phyloP scores from a whole-genome alignment of 345 rosid species.

The Nasturtium officinale region DNA sequence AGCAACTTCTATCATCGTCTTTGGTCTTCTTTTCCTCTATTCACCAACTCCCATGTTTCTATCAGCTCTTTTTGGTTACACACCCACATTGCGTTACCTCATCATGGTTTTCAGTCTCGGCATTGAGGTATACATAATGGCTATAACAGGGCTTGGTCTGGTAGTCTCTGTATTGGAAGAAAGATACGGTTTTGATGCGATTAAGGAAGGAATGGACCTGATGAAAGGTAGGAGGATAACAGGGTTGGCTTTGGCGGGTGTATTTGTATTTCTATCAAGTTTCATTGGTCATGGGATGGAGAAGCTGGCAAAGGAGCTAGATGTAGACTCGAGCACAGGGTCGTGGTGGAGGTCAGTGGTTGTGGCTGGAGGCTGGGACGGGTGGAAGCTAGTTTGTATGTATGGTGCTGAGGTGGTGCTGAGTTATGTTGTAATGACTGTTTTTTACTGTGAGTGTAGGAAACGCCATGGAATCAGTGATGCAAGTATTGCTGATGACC shows the following conservation, averaged over 20 bases:
- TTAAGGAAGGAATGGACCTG: constrained; percentile 50
- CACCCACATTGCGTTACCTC: constrained; percentile 34
- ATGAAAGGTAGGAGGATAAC: constrained; percentile 61
- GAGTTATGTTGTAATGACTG: constrained; percentile 62
- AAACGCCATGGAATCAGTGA: constrained; percentile 37
- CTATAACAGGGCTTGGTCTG: constrained; percentile 58
- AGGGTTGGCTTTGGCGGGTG: constrained; percentile 58
- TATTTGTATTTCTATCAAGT: constrained; percentile 50
- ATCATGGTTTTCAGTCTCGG: constrained; percentile 29
- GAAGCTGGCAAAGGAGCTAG: constrained; percentile 47
- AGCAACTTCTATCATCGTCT: constrained; percentile 58
- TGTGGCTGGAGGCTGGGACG: constrained; percentile 45
- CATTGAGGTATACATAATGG: constrained; percentile 62
- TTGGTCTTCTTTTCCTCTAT: constrained; percentile 50
- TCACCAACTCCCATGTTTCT: constrained; percentile 41
- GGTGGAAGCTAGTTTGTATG: constrained; percentile 48
- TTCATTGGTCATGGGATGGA: constrained; percentile 60
- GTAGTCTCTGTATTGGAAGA: constrained; percentile 69
- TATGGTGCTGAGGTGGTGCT: constrained; percentile 60
- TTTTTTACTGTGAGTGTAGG: constrained; percentile 65
- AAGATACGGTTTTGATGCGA: constrained; percentile 61
- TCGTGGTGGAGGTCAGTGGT: constrained; percentile 47
- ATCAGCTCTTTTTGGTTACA: constrained; percentile 32
- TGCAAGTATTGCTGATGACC: constrained; percentile 16
- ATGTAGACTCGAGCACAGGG: constrained; percentile 27